These are phyloP conservation scores for Fusarium irregulare DNA, from an alignment of 2,329 filamentous ascomycete genomes.

Conservation along the genomic window DNA sequence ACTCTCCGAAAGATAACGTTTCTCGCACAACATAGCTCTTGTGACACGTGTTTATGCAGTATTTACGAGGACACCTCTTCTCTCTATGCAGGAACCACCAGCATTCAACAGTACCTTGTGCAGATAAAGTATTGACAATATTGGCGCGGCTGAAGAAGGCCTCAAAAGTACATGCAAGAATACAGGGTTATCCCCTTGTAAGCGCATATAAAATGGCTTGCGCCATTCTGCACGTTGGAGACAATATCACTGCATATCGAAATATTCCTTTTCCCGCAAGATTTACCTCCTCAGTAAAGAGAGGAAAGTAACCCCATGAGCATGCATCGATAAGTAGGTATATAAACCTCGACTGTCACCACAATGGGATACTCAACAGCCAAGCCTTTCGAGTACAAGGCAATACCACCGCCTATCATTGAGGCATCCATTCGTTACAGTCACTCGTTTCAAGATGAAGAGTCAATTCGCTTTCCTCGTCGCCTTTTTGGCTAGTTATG, in stretches of 20 bases:
- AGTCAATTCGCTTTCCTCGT: background rate
- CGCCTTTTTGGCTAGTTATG: conserved; percentile 10
- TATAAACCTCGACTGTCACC: conserved; percentile 2
- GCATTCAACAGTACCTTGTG: background rate
- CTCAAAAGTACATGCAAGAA: background rate
- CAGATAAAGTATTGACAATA: background rate
- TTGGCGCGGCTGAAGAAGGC: conserved; percentile 1
- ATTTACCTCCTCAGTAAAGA: background rate
- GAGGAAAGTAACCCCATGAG: no score
- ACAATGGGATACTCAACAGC: background rate
- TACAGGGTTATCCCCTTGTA: conserved; percentile 1
- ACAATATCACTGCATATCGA: background rate
- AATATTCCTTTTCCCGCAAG: background rate
- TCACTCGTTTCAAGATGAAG: conserved; percentile 43
- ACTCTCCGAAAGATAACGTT: background rate
- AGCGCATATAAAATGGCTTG: conserved; percentile 1
- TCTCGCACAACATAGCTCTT: background rate
- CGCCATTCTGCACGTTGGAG: background rate
- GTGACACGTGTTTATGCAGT: background rate
- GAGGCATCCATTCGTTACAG: conserved; percentile 40
- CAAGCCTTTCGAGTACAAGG: background rate
- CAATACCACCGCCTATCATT: no score
- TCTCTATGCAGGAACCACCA: background rate
- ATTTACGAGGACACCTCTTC: background rate
- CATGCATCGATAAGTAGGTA: background rate